phyloP scores from a whole-genome alignment of 2,329 filamentous ascomycete species.

The Penicillium psychrosexuale region DNA sequence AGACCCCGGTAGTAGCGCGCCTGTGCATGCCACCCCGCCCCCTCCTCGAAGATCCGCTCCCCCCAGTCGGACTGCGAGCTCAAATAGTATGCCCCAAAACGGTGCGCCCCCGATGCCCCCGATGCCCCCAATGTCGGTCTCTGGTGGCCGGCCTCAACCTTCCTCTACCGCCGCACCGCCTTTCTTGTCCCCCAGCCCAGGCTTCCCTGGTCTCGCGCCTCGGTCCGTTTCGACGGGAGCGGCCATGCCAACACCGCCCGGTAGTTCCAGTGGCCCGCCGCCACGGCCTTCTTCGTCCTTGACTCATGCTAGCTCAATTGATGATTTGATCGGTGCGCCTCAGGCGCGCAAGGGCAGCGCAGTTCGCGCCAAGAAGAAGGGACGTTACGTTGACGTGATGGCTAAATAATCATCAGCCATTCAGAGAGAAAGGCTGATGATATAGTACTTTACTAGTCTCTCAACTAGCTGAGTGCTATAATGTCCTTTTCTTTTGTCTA shows the following conservation, averaged over 20 bases:
- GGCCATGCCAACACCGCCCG: constrained; percentile 35
- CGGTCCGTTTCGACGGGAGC: constrained; percentile 40
- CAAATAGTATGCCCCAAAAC: constrained; percentile 51
- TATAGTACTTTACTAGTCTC: constrained; percentile 1
- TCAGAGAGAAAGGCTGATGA: neutral
- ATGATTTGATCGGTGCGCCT: constrained; percentile 79
- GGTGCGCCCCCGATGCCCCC: constrained; percentile 19
- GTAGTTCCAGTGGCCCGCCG: constrained; percentile 33
- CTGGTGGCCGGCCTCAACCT: constrained; percentile 34
- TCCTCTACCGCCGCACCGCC: constrained; percentile 29
- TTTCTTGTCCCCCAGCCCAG: constrained; percentile 32
- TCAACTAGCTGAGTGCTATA: constrained; percentile 10
- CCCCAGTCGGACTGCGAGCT: constrained; percentile 53
- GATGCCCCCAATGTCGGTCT: constrained; percentile 11
- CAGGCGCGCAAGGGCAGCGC: constrained; percentile 63
- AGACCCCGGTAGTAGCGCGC: constrained; percentile 61
- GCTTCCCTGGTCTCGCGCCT: constrained; percentile 28
- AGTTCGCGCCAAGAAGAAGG: constrained; percentile 73
- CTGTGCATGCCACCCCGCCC: constrained; percentile 67
- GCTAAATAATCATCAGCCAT: constrained; percentile 51
- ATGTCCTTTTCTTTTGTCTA: constrained; percentile 25
- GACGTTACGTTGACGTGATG: constrained; percentile 96
- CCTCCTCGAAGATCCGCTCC: constrained; percentile 63
- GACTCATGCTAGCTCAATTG: constrained; percentile 90
- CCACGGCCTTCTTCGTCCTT: constrained; percentile 74